Evolutionary conservation across 1,284 basidiomycete species (phyloP), one percentile per base, ranked within the genome.

Genomic region (Mycocalia duriaeana): DNA sequence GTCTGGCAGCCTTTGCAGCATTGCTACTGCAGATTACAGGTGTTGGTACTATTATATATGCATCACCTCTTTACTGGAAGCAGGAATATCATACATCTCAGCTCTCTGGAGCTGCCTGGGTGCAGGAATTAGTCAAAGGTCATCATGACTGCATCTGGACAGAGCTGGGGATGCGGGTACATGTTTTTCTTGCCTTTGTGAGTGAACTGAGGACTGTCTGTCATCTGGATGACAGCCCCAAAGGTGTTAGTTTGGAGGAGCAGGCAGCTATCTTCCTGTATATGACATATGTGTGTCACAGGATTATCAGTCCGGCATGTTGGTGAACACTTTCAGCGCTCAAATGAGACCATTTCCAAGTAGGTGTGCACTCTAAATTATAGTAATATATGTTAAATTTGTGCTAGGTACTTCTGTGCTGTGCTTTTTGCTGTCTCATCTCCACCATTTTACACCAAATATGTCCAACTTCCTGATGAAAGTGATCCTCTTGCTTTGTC

Each of bases 51-150:
- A 24, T 38, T 2, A 38, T 52, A 6, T 54, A 54, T 46, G 43
- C 50, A 3, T 42, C 45, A 5, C 47, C 50, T 5, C 24, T 39
- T 2, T 54, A 54, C 45, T 52, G 50, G 48, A 48, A 48, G 24
- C 53, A 54, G 44, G 25, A 20, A 2, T 56, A 56, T 42, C 54
- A 57, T 25, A 57, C 46, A 4, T 57, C 52, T 23, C 40, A 25
- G 14, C 45, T 55, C 11, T 25, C 45, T n/a, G 45, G 45, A 8
- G 20, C 14, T 25, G 37, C 7, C 3, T 46, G 45, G 45, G 45
- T 46, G 8, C 8, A 46, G 28, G 45, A 46, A 28, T 16, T 46
- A 1, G 41, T 46, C 16, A 7, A 46, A 40, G 45, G 45, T 9
- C 36, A 46, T 40, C 45, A 20, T 19, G 45, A 46, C 18, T 24